Percentiles rank a stretch among this genome's conserved stretches.
Evolutionary conservation across 306 rosid genomes (phyloP).

Genomic region (Alnus glutinosa): DNA sequence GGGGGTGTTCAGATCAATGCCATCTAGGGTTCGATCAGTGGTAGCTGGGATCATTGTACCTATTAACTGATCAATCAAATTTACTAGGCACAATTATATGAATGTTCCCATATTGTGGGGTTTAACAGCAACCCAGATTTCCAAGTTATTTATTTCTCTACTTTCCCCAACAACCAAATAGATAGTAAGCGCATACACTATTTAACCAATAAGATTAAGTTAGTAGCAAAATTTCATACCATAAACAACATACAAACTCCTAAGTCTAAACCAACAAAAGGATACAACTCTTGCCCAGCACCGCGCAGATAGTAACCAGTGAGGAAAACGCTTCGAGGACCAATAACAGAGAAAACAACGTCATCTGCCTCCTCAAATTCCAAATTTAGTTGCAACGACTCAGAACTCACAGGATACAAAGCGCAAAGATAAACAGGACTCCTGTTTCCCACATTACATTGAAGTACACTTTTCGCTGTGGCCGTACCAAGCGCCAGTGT

Average conservation of each 20-base stretch:
- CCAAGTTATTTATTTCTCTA: background rate
- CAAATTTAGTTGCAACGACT: conserved; percentile 76
- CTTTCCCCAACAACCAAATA: conserved; percentile 2
- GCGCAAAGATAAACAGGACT: conserved; percentile 83
- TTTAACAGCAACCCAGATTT: background rate
- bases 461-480: conserved; percentile 61
- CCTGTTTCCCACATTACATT: conserved; percentile 80
- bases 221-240: background rate
- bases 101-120: background rate
- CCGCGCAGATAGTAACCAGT: conserved; percentile 61
- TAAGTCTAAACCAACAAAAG: conserved; percentile 23
- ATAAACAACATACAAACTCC: background rate
- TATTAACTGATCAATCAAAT: background rate
- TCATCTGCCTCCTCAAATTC: conserved; percentile 77
- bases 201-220: background rate
- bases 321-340: conserved; percentile 85
- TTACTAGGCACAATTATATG: background rate
- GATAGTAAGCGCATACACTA: background rate
- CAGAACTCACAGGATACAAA: conserved; percentile 63
- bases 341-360: conserved; percentile 82
- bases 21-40: too few species aligned
- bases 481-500: conserved; percentile 71
- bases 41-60: too few species aligned
- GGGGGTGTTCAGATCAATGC: too few species aligned
- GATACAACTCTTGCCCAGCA: conserved; percentile 64